These are phyloP conservation scores for Pulveroboletus sp. DNA, from an alignment of 768 basidiomycete species.

Conservation along the genomic window DNA sequence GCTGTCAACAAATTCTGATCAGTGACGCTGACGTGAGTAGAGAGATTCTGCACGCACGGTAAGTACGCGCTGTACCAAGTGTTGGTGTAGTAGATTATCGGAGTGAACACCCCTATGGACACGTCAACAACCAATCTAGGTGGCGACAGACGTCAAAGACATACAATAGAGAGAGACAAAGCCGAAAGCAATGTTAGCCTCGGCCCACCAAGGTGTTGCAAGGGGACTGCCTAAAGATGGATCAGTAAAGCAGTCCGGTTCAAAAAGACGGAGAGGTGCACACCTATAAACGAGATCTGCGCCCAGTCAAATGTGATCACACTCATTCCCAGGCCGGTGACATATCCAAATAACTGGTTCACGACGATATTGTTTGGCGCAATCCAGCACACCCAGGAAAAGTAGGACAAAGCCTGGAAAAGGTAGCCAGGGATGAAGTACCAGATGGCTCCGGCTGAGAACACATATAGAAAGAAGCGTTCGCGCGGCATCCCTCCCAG, in stretches of 20 bases:
- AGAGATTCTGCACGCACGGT: constrained; percentile 37
- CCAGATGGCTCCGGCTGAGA: constrained; percentile 32
- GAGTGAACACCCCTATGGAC: constrained; percentile 47
- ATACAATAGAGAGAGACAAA: constrained; percentile 68
- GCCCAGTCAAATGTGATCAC: constrained; percentile 81
- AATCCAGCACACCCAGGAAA: constrained; percentile 64
- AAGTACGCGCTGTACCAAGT: constrained; percentile 53
- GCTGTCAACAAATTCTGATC: constrained; percentile 17
- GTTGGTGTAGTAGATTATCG: constrained; percentile 66
- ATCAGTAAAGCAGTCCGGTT: not conserved
- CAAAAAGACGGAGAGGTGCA: not conserved
- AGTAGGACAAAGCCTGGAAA: constrained; percentile 60
- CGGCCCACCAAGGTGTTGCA: constrained; percentile 80
- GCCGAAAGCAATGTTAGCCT: constrained; percentile 60
- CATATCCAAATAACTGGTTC: constrained; percentile 72
- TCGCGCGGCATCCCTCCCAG: constrained; percentile 48
- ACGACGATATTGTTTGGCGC: constrained; percentile 62
- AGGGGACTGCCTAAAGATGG: constrained; percentile 42
- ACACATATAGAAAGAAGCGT: constrained; percentile 46
- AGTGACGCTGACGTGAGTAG: not conserved
- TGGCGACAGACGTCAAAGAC: constrained; percentile 32
- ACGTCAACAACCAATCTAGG: constrained; percentile 49
- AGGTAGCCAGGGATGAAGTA: constrained; percentile 73
- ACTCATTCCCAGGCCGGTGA: constrained; percentile 56
- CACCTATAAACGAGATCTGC: constrained; percentile 43